Conservation (phyloP, 805 yeast species). For the Cyberlindnera mississippiensis region DNA sequence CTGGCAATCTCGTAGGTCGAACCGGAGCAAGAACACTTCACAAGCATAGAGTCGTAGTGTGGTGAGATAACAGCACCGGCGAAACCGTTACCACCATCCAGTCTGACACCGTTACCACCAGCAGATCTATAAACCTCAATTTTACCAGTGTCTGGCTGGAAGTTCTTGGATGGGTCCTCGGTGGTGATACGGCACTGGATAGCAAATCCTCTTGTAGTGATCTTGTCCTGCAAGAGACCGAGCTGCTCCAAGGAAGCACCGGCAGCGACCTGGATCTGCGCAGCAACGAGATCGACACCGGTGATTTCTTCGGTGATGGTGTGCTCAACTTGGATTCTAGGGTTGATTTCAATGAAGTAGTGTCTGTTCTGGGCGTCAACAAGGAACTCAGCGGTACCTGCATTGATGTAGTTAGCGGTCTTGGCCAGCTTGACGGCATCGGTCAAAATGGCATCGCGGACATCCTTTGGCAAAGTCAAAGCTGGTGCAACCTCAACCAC, state of each 20-base stretch:
- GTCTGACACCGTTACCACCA: slow-evolving; percentile 98
- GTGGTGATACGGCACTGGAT: slow-evolving; percentile 99
- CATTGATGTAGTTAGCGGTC: slow-evolving; percentile 87
- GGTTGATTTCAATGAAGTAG: slow-evolving; percentile 96
- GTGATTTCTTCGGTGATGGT: slow-evolving; percentile 98
- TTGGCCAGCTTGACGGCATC: slow-evolving; percentile 94
- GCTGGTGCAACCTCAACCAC: slow-evolving; percentile 99
- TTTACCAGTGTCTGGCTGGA: slow-evolving; percentile 98
- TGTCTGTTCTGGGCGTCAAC: slow-evolving; percentile 93
- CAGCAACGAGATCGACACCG: slow-evolving; percentile 96
- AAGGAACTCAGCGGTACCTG: slow-evolving; percentile 97
- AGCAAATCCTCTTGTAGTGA: slow-evolving; percentile 95
- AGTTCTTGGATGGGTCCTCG: slow-evolving; percentile 93
- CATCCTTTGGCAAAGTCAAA: slow-evolving; percentile 73
- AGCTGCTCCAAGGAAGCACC: slow-evolving; percentile 92
- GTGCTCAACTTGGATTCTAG: slow-evolving; percentile 97
- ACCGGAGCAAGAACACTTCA: slow-evolving; percentile 96
- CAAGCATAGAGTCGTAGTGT: slow-evolving; percentile 97
- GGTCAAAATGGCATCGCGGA: slow-evolving; percentile 86
- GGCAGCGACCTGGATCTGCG: slow-evolving; percentile 98
- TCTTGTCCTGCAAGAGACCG: slow-evolving; percentile 90
- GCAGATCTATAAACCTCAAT: slow-evolving; percentile 97
- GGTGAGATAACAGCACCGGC: slow-evolving; percentile 97
- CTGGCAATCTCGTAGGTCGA: slow-evolving; percentile 95
- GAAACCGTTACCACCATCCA: slow-evolving; percentile 98